Percentiles rank a stretch among this genome's conserved stretches.
phyloP scores from a whole-genome alignment of 176 grass and related monocot genomes.

The Saccharum spontaneum region DNA sequence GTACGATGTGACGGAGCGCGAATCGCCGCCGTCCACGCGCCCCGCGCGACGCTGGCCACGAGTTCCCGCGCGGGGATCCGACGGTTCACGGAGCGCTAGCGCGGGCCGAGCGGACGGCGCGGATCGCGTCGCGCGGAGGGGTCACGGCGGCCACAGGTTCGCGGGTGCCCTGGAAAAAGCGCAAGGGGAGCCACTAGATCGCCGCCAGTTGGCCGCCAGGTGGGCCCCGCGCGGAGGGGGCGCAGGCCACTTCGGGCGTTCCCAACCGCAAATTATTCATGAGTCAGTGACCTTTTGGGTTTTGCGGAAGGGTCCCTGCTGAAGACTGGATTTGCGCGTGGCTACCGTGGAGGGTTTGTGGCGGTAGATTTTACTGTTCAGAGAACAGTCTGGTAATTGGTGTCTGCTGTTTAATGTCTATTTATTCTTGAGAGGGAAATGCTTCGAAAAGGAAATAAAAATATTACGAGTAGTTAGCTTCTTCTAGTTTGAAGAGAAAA shows the following conservation, averaged over 20 bases:
- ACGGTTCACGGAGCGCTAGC: not conserved
- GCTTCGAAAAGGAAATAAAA: too few species aligned
- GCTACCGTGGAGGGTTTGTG: not conserved
- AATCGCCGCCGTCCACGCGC: not conserved
- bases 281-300: conserved; percentile 24
- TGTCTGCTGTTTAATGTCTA: not conserved
- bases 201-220: conserved; percentile 45
- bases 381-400: not conserved
- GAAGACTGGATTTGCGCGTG: not conserved
- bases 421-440: not conserved
- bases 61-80: conserved; percentile 25
- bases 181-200: conserved; percentile 42
- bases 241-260: not conserved
- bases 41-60: conserved; percentile 20
- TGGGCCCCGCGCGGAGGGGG: not conserved
- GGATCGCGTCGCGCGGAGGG: not conserved
- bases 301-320: not conserved
- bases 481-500: too few species aligned
- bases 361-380: not conserved
- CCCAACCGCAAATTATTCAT: conserved; percentile 30
- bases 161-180: conserved; percentile 49
- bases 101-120: not conserved
- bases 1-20: not conserved
- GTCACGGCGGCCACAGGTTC: conserved; percentile 33
- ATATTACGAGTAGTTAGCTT: too few species aligned